These are phyloP conservation scores for Cyclanthera cordifolia DNA, from an alignment of 306 rosid genomes.

Conservation along the genomic window DNA sequence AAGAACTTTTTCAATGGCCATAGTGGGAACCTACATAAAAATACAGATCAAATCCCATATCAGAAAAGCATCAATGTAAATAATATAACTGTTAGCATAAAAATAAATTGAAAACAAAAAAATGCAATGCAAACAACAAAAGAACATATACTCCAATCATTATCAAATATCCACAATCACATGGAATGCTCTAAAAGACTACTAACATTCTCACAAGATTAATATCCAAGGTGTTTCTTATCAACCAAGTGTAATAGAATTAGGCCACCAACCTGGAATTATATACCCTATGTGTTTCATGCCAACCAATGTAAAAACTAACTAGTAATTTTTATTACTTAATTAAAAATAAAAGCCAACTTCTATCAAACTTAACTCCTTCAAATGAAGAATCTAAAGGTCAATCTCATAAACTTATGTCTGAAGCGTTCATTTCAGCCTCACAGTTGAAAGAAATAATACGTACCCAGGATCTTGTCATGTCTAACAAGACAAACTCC, in stretches of 20 bases:
- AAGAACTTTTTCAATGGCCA: constrained; percentile 92
- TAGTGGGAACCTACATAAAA: constrained; percentile 70
- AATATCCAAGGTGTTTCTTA: no score
- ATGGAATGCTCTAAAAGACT: background rate
- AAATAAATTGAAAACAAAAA: background rate
- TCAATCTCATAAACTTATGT: background rate
- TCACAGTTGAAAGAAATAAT: background rate
- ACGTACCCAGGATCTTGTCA: background rate
- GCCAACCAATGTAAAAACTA: no score
- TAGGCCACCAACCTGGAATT: no score
- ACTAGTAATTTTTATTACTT: background rate
- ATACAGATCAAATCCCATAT: background rate
- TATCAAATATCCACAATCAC: background rate
- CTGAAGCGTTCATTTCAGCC: background rate
- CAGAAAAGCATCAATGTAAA: background rate
- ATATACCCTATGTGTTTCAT: no score
- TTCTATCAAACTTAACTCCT: background rate
- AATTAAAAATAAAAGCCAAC: background rate
- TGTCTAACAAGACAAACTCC: background rate
- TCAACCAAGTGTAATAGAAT: no score
- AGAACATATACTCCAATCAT: background rate
- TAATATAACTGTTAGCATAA: background rate
- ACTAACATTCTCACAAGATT: no score
- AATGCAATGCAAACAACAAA: background rate
- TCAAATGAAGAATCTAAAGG: background rate